Base-by-base conservation (phyloP, 441 rosid species). In the Hypseocharis bilobata region DNA sequence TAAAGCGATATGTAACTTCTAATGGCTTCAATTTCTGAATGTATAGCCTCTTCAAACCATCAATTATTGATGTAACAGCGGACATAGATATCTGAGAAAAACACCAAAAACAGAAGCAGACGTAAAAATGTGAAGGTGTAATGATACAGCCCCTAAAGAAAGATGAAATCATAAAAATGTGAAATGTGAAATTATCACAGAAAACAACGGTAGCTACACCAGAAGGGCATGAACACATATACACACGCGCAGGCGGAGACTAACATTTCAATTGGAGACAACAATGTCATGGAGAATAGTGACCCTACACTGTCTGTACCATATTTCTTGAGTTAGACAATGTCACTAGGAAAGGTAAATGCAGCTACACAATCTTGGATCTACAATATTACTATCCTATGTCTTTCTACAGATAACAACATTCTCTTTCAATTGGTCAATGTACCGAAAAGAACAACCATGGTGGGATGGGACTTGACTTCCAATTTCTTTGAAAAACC, bases 11-110 rank as follows among this genome's bases (percentile, higher is more conserved):
- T 36, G 96, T 62, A 60, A 79, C 89, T 87, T 93, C 97, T 40
- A 91, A 77, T 27, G 99, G 99, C 77, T 87, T 90, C 77, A 93
- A 78, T 79, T 88, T 93, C 76, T 93, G 88, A 67, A 87, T 77
- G 71, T 93, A 90, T 75, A 90, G 74, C 76, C 77, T 85, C 87
- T 93, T 93, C 80, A 93, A 67, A 55, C 97, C 98, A 74, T 93
- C 98, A 63, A 85, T 70, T 63, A 90, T 87, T 58, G 98, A 92
- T 72, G 98, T 90, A 63, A 93, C 97, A 13, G 97, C 76, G 68
- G 98, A 85, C 71, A 86, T 71, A 63, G 98, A 66, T 63, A 87
- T 72, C 96, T 90, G 88, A 40, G n/a, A 55, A 72, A 72, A 56
- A 79, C 54, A 64, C 40, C 47, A 42, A 1, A 25, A 52, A 45